Evolutionary conservation across 345 rosid species (phyloP).

Genomic region (Aquilaria yunnanensis): DNA sequence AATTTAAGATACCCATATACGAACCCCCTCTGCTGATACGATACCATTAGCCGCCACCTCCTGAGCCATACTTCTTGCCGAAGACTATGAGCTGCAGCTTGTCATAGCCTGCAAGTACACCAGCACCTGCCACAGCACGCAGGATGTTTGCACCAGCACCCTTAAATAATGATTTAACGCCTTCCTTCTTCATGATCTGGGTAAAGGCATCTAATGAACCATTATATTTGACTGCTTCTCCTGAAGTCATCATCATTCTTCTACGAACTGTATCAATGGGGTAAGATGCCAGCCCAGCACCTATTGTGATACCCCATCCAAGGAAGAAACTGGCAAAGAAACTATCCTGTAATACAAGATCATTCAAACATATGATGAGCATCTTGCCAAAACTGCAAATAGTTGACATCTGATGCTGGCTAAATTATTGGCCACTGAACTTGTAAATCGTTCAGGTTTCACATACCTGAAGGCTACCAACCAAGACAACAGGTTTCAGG

Average conservation of each 20-base stretch:
- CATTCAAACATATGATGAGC: background rate
- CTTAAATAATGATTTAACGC: conserved; percentile 51
- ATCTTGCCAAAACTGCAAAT: background rate
- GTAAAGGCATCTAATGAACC: conserved; percentile 42
- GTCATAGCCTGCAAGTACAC: conserved; percentile 64
- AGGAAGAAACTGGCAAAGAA: conserved; percentile 54
- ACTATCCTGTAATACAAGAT: conserved; percentile 42
- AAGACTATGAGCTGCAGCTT: conserved; percentile 48
- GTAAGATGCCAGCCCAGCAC: conserved; percentile 55
- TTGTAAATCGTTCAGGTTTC: background rate
- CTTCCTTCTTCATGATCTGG: conserved; percentile 51
- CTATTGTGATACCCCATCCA: conserved; percentile 57
- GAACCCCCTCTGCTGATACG: conserved; percentile 1
- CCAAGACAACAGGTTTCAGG: conserved; percentile 50
- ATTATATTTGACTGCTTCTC: conserved; percentile 62
- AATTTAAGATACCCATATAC: conserved; percentile 8
- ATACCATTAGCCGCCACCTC: conserved; percentile 29
- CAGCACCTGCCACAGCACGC: conserved; percentile 57
- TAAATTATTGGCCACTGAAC: background rate
- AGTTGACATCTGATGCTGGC: background rate
- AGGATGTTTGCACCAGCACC: conserved; percentile 66
- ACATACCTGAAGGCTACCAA: conserved; percentile 41
- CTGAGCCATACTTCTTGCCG: conserved; percentile 57
- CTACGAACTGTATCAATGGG: conserved; percentile 59
- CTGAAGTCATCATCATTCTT: conserved; percentile 76